Evolutionary conservation across 495 filamentous ascomycete genomes (phyloP).

Genomic region (Paragyromitra xinjiangensis): DNA sequence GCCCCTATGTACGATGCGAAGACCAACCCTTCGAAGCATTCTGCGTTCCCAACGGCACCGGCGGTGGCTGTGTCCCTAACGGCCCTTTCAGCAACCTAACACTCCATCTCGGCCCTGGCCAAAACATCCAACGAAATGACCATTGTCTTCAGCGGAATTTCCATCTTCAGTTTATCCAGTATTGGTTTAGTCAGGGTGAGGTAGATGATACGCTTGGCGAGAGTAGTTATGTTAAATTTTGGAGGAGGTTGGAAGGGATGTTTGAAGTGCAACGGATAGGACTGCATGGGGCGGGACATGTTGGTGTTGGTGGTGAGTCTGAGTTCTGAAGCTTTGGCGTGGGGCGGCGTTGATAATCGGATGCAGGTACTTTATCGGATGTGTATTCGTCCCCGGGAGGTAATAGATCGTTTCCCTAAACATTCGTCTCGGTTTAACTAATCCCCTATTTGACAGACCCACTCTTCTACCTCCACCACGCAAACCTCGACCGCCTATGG

Average conservation of each 20-base stretch:
- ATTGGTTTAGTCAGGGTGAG: constrained; percentile 39
- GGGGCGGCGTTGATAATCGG: background rate
- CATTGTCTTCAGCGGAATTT: constrained; percentile 63
- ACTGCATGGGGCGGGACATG: constrained; percentile 75
- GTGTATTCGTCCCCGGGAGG: constrained; percentile 51
- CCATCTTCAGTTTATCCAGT: constrained; percentile 59
- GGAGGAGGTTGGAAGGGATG: constrained; percentile 64
- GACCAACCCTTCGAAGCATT: constrained; percentile 32
- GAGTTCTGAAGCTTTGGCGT: background rate
- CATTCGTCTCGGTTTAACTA: background rate
- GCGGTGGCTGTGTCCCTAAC: constrained; percentile 58
- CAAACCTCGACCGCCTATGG: constrained; percentile 68
- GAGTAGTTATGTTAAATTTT: constrained; percentile 64
- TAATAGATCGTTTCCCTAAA: background rate
- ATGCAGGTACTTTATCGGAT: constrained; percentile 39
- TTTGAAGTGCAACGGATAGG: constrained; percentile 61
- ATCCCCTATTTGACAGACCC: constrained; percentile 61
- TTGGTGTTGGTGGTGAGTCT: constrained; percentile 63
- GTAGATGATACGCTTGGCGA: constrained; percentile 57
- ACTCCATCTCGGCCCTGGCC: constrained; percentile 37
- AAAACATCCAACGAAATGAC: constrained; percentile 33
- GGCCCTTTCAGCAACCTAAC: constrained; percentile 60
- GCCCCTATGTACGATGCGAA: constrained; percentile 60
- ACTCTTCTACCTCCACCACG: constrained; percentile 68
- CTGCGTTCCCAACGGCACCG: constrained; percentile 48